These are phyloP conservation scores for Dioszegia crocea DNA, from an alignment of 768 basidiomycete genomes.

Conservation along the genomic window DNA sequence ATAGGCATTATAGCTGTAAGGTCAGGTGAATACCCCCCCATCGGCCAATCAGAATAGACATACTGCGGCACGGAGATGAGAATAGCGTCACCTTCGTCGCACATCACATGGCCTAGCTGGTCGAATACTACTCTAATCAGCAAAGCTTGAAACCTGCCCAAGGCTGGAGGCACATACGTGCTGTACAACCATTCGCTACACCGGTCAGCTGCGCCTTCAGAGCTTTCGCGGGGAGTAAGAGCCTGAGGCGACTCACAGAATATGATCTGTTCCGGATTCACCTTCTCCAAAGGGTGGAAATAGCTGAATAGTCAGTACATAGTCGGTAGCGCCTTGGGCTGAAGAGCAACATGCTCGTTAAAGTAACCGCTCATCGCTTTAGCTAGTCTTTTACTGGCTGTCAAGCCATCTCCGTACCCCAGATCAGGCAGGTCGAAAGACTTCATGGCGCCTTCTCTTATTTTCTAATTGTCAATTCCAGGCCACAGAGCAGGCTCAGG, in stretches of 20 bases:
- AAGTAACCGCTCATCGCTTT: slow-evolving; percentile 34
- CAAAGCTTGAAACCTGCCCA: not conserved
- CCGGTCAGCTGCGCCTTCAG: not conserved
- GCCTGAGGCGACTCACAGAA: too few relatives aligned
- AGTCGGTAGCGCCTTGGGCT: not conserved
- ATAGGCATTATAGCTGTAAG: slow-evolving; percentile 33
- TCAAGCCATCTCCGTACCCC: slow-evolving; percentile 44
- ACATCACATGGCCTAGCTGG: slow-evolving; percentile 40
- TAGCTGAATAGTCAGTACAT: slow-evolving; percentile 6
- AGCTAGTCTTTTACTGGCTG: slow-evolving; percentile 38
- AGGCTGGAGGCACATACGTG: not conserved
- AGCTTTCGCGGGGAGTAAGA: not conserved
- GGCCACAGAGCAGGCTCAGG: too few relatives aligned
- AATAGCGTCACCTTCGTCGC: slow-evolving; percentile 43
- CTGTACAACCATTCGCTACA: slow-evolving; percentile 37
- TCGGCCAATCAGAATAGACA: slow-evolving; percentile 8
- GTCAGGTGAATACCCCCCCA: not conserved
- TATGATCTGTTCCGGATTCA: slow-evolving; percentile 33
- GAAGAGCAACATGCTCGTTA: slow-evolving; percentile 22
- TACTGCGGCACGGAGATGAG: slow-evolving; percentile 43
- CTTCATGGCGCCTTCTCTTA: slow-evolving; percentile 23
- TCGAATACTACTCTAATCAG: slow-evolving; percentile 26
- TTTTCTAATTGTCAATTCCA: too few relatives aligned
- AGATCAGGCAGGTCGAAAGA: slow-evolving; percentile 33
- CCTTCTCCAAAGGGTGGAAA: slow-evolving; percentile 23